Percentiles rank a stretch among this genome's conserved stretches.
Evolutionary conservation across 768 basidiomycete species (phyloP).

Genomic region (Xanthoconium stramineum): DNA sequence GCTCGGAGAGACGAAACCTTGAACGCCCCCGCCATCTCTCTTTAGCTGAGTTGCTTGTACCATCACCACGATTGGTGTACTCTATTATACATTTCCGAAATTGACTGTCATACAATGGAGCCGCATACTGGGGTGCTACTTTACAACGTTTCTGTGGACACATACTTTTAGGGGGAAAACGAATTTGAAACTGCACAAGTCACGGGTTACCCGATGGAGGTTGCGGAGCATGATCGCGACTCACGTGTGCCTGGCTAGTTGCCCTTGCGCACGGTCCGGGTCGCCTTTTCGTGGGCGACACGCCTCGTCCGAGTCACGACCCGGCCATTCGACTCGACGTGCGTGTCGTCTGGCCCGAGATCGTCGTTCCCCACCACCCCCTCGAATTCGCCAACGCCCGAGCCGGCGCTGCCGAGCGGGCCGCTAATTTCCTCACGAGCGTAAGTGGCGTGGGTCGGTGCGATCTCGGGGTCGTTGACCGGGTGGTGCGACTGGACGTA

Average conservation of each 20-base stretch:
- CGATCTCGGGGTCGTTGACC: conserved; percentile 13
- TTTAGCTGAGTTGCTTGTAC: too few relatives aligned
- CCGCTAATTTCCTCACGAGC: conserved; percentile 27
- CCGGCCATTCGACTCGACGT: conserved; percentile 25
- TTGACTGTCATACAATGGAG: too few relatives aligned
- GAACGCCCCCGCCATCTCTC: background rate
- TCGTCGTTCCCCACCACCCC: conserved; percentile 29
- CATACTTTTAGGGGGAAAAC: too few relatives aligned
- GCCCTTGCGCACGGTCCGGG: conserved; percentile 2
- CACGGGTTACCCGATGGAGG: background rate
- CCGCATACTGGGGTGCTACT: too few relatives aligned
- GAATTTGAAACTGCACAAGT: too few relatives aligned
- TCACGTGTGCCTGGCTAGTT: too few relatives aligned
- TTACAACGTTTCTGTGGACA: too few relatives aligned
- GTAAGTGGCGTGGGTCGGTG: conserved; percentile 26
- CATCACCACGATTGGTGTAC: too few relatives aligned
- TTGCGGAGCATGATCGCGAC: too few relatives aligned
- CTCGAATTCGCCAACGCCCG: conserved; percentile 27
- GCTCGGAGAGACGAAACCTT: conserved; percentile 13
- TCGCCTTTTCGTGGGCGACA: conserved; percentile 8
- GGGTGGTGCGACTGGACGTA: conserved; percentile 4
- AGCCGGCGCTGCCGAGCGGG: conserved; percentile 25
- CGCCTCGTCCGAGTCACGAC: conserved; percentile 15
- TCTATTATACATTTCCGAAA: too few relatives aligned
- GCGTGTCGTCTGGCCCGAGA: conserved; percentile 23